Base-by-base conservation (phyloP, 2,329 filamentous ascomycete species). In the Aspergillus sojae region DNA sequence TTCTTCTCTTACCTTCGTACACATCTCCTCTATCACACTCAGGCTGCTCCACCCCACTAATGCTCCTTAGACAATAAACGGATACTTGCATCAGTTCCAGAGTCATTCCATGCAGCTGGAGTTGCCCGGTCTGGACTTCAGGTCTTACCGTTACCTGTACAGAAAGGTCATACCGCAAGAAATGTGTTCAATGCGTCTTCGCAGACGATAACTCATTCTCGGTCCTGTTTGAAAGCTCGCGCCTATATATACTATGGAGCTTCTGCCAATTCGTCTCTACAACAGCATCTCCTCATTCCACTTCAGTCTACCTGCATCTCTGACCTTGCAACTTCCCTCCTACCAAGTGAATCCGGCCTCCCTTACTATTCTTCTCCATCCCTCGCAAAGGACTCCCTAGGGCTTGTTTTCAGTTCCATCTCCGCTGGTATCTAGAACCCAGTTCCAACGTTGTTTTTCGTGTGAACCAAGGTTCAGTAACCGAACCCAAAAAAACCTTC, bases 231-330 rank as follows among this genome's bases (percentile, higher is more conserved):
- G 52, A 63, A 68, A 65, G 60, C 53, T 64, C n/a, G 30, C 46
- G 39, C 55, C 66, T 68, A 68, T 70, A 68, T 70, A 70, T 67
- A 70, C 63, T 65, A 69, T 68, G 66, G 67, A 63, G 61, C 56
- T 62, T 63, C 48, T 32, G 48, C 48, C 48, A 32, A 32, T n/a
- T n/a, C 58, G 54, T 60, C 60, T 50, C 52, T 48, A 26, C 52
- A 48, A 26, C 43, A 52, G 30, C 26, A 43, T 53, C 57, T 58
- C 56, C 57, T 63, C 64, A 61, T 61, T 43, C 28, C 60, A 54
- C 26, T 23, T 14, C 21, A 26, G 14, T 45, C 43, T 28, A 41
- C 50, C 32, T 10, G 26, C 57, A 16, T 28, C 48, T 28, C 55
- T 26, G 2, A 21, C 28, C 34, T 58, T 41, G 50, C 57, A 34